These are phyloP conservation scores for Colletotrichum paranaense DNA, from an alignment of 2,329 filamentous ascomycete species.

Conservation along the genomic window DNA sequence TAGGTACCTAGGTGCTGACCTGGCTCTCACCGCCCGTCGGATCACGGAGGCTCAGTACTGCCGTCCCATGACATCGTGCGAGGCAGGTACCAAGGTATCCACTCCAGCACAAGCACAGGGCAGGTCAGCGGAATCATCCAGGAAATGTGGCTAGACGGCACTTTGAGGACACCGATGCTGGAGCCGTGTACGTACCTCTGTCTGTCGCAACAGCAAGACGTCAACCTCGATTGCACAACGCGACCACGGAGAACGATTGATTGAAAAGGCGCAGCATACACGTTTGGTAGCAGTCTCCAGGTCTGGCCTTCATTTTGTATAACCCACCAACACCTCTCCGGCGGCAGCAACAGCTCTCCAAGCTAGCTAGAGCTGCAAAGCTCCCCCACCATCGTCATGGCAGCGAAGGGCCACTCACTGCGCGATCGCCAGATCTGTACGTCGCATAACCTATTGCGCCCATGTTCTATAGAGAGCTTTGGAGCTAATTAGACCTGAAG, in stretches of 20 bases:
- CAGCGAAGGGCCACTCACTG: constrained; percentile 57
- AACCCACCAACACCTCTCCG: not conserved
- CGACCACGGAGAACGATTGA: constrained; percentile 4
- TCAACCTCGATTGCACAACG: constrained; percentile 18
- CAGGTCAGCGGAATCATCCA: constrained; percentile 19
- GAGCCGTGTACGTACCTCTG: constrained; percentile 33
- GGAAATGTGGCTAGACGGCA: constrained; percentile 35
- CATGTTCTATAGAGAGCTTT: not conserved
- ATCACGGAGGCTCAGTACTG: constrained; percentile 21
- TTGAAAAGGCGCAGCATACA: constrained; percentile 9
- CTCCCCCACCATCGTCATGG: constrained; percentile 49
- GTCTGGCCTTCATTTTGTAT: constrained; percentile 10
- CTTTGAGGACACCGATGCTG: constrained; percentile 36
- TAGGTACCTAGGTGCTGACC: not conserved
- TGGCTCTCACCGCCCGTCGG: constrained; percentile 9
- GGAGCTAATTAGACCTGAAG: constrained; percentile 54
- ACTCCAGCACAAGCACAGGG: constrained; percentile 16
- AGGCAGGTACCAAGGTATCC: not conserved
- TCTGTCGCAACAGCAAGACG: constrained; percentile 18
- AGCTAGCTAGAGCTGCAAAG: constrained; percentile 36
- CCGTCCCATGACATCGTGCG: constrained; percentile 26
- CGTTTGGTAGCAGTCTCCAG: not conserved
- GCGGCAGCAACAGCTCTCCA: not conserved
- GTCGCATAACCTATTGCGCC: constrained; percentile 15
- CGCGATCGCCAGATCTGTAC: constrained; percentile 64